phyloP scores from a whole-genome alignment of 164 flowering plant species.

The Magnolia kwangsiensis region DNA sequence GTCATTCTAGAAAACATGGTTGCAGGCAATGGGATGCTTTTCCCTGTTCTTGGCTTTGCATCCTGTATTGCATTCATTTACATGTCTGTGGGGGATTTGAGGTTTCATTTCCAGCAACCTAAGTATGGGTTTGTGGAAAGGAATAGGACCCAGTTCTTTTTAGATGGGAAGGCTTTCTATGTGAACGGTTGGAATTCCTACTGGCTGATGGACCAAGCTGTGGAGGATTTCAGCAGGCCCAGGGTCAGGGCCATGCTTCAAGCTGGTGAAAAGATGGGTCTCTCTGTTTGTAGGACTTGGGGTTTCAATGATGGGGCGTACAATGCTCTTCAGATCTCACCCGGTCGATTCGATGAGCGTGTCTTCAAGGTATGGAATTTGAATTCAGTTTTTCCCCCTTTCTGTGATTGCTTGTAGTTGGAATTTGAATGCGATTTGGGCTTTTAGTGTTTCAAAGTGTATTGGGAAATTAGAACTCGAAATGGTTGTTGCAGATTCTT shows the following conservation, averaged over 20 bases:
- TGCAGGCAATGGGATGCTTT: slow-evolving; percentile 44
- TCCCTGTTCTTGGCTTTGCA: slow-evolving; percentile 69
- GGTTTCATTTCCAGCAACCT: slow-evolving; percentile 16
- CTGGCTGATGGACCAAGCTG: slow-evolving; percentile 22
- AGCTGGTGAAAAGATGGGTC: slow-evolving; percentile 57
- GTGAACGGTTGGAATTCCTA: slow-evolving; percentile 22
- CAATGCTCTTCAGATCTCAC: slow-evolving; percentile 60
- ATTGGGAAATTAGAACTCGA: background rate
- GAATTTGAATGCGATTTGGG: background rate
- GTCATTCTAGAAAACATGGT: slow-evolving; percentile 23
- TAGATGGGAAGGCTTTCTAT: slow-evolving; percentile 44
- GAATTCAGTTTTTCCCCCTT: background rate
- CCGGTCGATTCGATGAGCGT: slow-evolving; percentile 45
- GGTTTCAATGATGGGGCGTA: slow-evolving; percentile 67
- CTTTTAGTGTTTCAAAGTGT: background rate
- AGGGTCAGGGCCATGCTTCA: slow-evolving; percentile 45
- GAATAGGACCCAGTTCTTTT: slow-evolving; percentile 66
- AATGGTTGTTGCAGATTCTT: background rate
- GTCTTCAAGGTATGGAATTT: slow-evolving; percentile 61
- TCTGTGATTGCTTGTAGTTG: background rate
- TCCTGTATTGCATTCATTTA: slow-evolving; percentile 57
- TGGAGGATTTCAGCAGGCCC: slow-evolving; percentile 33
- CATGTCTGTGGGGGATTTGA: slow-evolving; percentile 58
- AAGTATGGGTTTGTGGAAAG: slow-evolving; percentile 58
- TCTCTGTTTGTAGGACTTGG: slow-evolving; percentile 69